phyloP scores from a whole-genome alignment of 2,329 filamentous ascomycete species.

The Septoria petroselini region DNA sequence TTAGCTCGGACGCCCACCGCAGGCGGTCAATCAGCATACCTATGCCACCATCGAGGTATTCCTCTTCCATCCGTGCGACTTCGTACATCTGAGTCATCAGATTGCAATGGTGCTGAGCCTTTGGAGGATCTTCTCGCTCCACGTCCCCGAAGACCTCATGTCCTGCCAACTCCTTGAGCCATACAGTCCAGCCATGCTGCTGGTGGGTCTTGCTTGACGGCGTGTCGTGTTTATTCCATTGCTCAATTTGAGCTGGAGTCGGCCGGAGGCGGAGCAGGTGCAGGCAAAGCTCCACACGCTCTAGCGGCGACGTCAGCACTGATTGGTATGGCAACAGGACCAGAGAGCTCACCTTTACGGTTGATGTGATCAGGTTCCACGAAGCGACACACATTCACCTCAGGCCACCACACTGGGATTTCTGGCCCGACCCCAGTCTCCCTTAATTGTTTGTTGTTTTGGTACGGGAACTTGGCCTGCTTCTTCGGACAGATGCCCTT shows the following conservation, averaged over 20 bases:
- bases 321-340: neutral
- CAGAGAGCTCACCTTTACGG: constrained; percentile 55
- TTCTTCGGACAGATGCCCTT: constrained; percentile 74
- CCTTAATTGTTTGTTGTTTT: constrained; percentile 58
- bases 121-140: constrained; percentile 22
- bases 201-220: constrained; percentile 29
- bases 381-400: constrained; percentile 54
- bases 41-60: constrained; percentile 13
- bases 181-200: constrained; percentile 33
- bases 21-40: constrained; percentile 23
- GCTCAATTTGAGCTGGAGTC: constrained; percentile 28
- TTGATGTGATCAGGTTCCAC: constrained; percentile 72
- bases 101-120: constrained; percentile 16
- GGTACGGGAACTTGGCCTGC: constrained; percentile 70
- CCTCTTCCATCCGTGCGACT: constrained; percentile 24
- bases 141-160: constrained; percentile 31
- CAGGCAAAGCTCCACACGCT: constrained; percentile 33
- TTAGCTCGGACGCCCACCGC: constrained; percentile 2
- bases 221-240: constrained; percentile 30
- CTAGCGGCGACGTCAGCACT: constrained; percentile 23
- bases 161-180: constrained; percentile 31
- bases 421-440: constrained; percentile 34
- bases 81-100: constrained; percentile 25
- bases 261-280: constrained; percentile 35
- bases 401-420: constrained; percentile 40